Conservation (phyloP, 2,329 filamentous ascomycete genomes). For the Acrocalymma vagum region DNA sequence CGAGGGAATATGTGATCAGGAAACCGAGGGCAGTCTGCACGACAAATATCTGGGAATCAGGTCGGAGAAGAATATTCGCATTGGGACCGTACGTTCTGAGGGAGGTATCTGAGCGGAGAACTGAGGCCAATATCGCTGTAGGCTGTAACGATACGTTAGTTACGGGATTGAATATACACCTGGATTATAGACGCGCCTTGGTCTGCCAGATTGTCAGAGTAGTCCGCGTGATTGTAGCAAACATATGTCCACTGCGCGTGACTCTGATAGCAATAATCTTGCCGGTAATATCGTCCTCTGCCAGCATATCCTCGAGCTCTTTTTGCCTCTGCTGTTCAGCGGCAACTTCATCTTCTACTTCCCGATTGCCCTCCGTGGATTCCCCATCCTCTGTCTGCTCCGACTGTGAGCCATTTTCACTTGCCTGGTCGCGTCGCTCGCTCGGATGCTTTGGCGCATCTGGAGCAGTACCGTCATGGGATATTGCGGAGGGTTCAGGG, state of each 20-base stretch:
- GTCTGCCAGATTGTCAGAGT: conserved; percentile 97
- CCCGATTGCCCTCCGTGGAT: conserved; percentile 7
- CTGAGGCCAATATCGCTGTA: conserved; percentile 84
- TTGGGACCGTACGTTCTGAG: conserved; percentile 86
- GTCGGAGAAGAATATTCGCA: conserved; percentile 82
- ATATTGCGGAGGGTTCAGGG: conserved; percentile 62
- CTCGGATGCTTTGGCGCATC: conserved; percentile 24
- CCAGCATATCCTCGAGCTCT: conserved; percentile 16
- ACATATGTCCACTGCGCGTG: conserved; percentile 81
- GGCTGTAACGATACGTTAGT: conserved; percentile 66
- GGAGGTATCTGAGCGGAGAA: conserved; percentile 82
- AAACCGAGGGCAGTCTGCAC: conserved; percentile 87
- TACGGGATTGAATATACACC: conserved; percentile 18
- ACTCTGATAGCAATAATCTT: conserved; percentile 78
- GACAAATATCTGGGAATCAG: conserved; percentile 91
- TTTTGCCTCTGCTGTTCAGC: conserved; percentile 10
- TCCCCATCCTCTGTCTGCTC: conserved; percentile 20
- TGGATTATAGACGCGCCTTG: conserved; percentile 74
- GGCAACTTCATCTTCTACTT: conserved; percentile 19
- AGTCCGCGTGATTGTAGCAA: conserved; percentile 85
- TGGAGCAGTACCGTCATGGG: conserved; percentile 65
- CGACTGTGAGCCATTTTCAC: conserved; percentile 15
- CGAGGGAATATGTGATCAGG: conserved; percentile 92
- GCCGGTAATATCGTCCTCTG: conserved; percentile 59
- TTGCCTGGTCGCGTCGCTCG: conserved; percentile 23